Percentiles rank a stretch among this genome's conserved stretches.
phyloP scores from a whole-genome alignment of 2,329 filamentous ascomycete genomes.

The Tolypocladium inflatum region DNA sequence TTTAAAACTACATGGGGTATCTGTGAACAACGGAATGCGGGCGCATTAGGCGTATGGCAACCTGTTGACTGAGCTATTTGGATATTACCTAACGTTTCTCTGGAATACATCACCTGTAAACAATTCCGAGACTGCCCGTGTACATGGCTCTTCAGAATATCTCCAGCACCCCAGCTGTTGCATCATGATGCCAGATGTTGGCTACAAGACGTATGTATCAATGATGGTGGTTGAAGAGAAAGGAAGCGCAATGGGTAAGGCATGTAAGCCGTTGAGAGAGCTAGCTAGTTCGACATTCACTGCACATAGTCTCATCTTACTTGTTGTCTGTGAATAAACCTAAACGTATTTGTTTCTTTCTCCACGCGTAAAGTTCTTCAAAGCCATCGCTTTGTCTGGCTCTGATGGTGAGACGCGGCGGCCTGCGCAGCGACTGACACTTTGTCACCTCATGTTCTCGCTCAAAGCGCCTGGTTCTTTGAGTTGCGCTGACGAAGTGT shows the following conservation, averaged over 20 bases:
- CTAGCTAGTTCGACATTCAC: not conserved
- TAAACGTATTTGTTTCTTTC: not conserved
- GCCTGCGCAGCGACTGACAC: not conserved
- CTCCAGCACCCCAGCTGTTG: too few relatives aligned
- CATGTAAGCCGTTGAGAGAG: too few relatives aligned
- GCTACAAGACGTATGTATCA: too few relatives aligned
- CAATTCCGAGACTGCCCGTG: not conserved
- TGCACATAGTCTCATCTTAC: not conserved
- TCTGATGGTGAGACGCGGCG: not conserved
- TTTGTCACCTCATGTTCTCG: not conserved
- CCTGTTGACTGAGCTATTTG: not conserved
- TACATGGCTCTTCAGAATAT: too few relatives aligned
- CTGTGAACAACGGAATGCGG: too few relatives aligned
- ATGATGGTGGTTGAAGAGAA: not conserved
- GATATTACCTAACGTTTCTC: not conserved
- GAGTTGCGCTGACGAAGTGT: not conserved
- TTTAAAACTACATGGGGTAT: not conserved
- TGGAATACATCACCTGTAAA: not conserved
- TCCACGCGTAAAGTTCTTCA: not conserved
- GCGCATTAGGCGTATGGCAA: not conserved
- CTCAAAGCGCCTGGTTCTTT: not conserved
- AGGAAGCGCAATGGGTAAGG: not conserved
- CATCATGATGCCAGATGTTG: too few relatives aligned
- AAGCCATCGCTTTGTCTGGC: not conserved
- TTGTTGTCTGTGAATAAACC: not conserved